Evolutionary conservation across 208 protist species (phyloP).

Genomic region (Trichomonas vaginalis): DNA sequence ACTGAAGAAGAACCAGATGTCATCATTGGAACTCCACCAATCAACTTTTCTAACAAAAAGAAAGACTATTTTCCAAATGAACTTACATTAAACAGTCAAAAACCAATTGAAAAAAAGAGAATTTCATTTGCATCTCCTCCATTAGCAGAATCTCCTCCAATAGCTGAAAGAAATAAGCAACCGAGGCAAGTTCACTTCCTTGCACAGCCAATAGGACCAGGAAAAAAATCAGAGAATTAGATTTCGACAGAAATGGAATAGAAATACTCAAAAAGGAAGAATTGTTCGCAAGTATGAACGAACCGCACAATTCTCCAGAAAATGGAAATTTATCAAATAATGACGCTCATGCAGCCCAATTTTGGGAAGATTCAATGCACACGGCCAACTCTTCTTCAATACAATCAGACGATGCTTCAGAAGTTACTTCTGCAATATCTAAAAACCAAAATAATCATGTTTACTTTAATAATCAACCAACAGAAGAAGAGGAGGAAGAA

Average conservation of each 20-base stretch:
- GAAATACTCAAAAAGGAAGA: neutral
- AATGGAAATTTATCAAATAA: neutral
- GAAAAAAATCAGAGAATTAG: neutral
- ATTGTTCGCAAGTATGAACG: neutral
- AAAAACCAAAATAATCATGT: too few relatives aligned
- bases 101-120: neutral
- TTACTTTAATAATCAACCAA: too few relatives aligned
- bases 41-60: too few relatives aligned
- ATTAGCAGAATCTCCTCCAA: neutral
- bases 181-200: neutral
- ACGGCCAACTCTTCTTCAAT: neutral
- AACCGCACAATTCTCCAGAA: too few relatives aligned
- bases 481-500: too few relatives aligned
- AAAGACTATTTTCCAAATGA: neutral
- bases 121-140: neutral
- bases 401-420: neutral
- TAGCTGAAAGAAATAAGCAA: neutral
- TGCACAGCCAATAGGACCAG: neutral
- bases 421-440: neutral
- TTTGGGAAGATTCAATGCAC: neutral
- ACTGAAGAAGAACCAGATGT: neutral
- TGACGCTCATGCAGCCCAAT: neutral
- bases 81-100: neutral
- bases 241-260: neutral
- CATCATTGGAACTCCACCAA: neutral